phyloP scores from a whole-genome alignment of 1,139 yeast species.

The Wickerhamomyces sp. region DNA sequence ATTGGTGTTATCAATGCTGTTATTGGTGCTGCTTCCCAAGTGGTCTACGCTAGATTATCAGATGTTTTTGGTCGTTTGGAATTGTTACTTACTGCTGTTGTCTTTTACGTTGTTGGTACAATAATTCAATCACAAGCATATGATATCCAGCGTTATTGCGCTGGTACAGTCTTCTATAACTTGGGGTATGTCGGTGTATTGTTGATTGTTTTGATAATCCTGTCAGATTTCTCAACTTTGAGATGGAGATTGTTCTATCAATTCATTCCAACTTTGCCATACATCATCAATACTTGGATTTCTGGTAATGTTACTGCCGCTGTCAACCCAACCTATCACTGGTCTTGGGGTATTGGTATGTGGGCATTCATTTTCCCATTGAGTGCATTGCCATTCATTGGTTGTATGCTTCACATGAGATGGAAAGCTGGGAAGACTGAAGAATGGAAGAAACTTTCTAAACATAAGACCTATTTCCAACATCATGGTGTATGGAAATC shows the following conservation, averaged over 20 bases:
- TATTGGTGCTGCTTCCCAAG: conserved; percentile 69
- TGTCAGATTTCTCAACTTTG: conserved; percentile 62
- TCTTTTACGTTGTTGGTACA: conserved; percentile 67
- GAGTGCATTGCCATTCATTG: conserved; percentile 51
- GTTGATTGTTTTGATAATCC: conserved; percentile 48
- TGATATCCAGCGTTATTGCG: conserved; percentile 62
- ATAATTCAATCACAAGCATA: conserved; percentile 64
- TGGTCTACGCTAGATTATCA: conserved; percentile 62
- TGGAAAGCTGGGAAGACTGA: conserved; percentile 45
- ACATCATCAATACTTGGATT: conserved; percentile 73
- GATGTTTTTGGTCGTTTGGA: conserved; percentile 70
- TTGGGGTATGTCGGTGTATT: conserved; percentile 66
- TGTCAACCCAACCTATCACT: conserved; percentile 34
- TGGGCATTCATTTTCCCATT: conserved; percentile 77
- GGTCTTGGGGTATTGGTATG: conserved; percentile 77
- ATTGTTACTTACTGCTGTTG: conserved; percentile 45
- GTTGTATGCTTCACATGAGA: conserved; percentile 52
- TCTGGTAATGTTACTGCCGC: conserved; percentile 50
- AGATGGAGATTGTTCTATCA: conserved; percentile 67
- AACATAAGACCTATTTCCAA: conserved; percentile 26
- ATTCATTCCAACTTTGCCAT: conserved; percentile 64
- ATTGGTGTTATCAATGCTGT: conserved; percentile 59
- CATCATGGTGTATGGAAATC: conserved; percentile 22
- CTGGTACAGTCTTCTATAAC: conserved; percentile 67
- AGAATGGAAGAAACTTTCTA: conserved; percentile 36